Base-by-base conservation (phyloP, 768 basidiomycete species). In the Xanthoconium stramineum region DNA sequence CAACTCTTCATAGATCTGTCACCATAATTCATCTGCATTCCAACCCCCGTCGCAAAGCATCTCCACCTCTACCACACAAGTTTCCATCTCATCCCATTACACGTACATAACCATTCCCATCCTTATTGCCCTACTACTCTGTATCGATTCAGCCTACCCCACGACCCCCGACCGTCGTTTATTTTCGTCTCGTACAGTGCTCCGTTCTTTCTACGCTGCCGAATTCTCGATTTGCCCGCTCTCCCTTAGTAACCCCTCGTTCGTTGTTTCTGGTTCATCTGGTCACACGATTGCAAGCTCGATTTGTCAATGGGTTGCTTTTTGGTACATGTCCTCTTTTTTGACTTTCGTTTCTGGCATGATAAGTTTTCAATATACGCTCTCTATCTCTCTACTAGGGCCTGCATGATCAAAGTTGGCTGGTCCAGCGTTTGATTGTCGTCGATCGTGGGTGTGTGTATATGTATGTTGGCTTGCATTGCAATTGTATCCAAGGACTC, bases 71-170 rank as follows among this genome's bases (percentile, higher is more conserved):
- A 17, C 17, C 43, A 33, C 24, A 24, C 24, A 24, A 24, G 24
- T 24, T 15, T 35, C 17, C 50, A 40, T 50, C n/a, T 19, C 39
- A 38, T 14, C 52, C 47, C 50, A 38, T n/a, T 53, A 58, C 57
- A 64, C 59, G 53, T 64, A 69, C 50, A 66, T 66, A 57, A 64
- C 50, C 69, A 67, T 66, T 53, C 45, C 30, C 61, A 53, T 63
- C 59, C 55, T 64, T 69, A 67, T 67, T 66, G 44, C 52, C 59
- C 50, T 64, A 58, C 61, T 55, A 47, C 57, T 58, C 52, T 67
- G 62, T 67, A 67, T 67, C 67, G 50, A 59, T 56, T 53, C 61
- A 64, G n/a, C 43, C 46, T 56, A 63, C 11, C 53, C 54, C 56
- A 58, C 49, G 56, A 56, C 37, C 42, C 24, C 30, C 33, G 50